Base-by-base conservation (phyloP, 805 yeast genomes). In the Candida xiaguanensis region DNA sequence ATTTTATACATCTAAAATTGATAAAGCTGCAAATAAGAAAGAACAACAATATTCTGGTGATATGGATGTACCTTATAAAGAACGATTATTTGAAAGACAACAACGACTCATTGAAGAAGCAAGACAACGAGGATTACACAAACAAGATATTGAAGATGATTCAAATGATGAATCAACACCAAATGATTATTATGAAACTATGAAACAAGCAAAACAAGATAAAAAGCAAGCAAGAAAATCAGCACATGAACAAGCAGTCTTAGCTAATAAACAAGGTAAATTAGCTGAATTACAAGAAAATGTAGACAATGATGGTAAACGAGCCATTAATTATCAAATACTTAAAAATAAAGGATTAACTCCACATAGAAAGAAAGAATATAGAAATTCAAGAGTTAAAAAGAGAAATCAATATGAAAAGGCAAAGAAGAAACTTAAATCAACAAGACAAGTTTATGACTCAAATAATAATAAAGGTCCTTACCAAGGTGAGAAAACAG, bases 1-100 rank as follows among this genome's bases (percentile, higher is more conserved):
- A 44, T 93, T 93, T 79, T 93, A 93, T 73, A 93, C 99, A 1
- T 86, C 98, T 42, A 90, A 91, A 63, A 90, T 93, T 61, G 96
- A 89, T 59, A 95, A 90, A 65, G 82, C 82, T 38, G 80, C 75
- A 19, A 70, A 72, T 49, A 83, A 82, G 59, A 83, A 82, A 59
- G 75, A 76, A 44, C 61, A 58, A 13, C 47, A 49, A 19, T 50
- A 40, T 41, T 82, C 81, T 34, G 99, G 98, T 51, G 99, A 91
- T 60, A 75, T 76, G 45, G 99, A 91, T 63, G 66, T 91, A 43
- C 97, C 98, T 13, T 91, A 93, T 61, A 80, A 78, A 51, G 98
- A 91, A 63, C 77, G 97, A 51, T 71, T 86, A 31, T 90, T 77
- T 53, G 97, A 91, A 65, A 79, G 97, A 55, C 93, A 87, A 53